Evolutionary conservation across 495 filamentous ascomycete species (phyloP).

Genomic region (Lepraria neglecta): DNA sequence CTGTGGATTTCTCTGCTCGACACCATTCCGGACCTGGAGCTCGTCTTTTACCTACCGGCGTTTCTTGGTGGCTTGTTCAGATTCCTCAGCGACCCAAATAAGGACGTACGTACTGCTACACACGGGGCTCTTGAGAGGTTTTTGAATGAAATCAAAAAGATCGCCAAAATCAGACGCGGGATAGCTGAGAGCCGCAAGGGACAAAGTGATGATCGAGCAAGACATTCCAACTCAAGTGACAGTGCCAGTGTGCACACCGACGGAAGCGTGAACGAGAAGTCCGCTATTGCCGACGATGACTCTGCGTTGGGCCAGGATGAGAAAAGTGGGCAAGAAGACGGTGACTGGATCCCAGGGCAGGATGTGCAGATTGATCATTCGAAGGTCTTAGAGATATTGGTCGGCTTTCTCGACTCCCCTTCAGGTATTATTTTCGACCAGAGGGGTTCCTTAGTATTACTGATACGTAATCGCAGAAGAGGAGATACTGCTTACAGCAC

Average conservation of each 20-base stretch:
- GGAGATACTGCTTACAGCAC: slow-evolving; percentile 80
- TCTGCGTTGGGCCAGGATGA: slow-evolving; percentile 56
- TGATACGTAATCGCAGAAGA: slow-evolving; percentile 52
- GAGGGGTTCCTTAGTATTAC: background rate
- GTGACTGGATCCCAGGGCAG: slow-evolving; percentile 94
- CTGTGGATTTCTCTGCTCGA: slow-evolving; percentile 94
- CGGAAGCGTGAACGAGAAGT: slow-evolving; percentile 41
- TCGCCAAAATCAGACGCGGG: slow-evolving; percentile 84
- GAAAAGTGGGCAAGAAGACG: slow-evolving; percentile 60
- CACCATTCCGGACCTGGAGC: slow-evolving; percentile 93
- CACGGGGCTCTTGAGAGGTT: slow-evolving; percentile 89
- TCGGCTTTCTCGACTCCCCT: slow-evolving; percentile 79
- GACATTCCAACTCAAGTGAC: slow-evolving; percentile 59
- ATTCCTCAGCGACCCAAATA: slow-evolving; percentile 85
- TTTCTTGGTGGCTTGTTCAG: slow-evolving; percentile 86
- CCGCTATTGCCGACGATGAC: slow-evolving; percentile 51
- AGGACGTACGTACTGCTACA: slow-evolving; percentile 88
- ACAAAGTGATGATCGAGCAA: slow-evolving; percentile 57
- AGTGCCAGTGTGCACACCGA: slow-evolving; percentile 52
- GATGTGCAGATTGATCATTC: slow-evolving; percentile 93
- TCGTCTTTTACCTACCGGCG: slow-evolving; percentile 85
- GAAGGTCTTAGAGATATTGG: slow-evolving; percentile 85
- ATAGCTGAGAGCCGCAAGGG: slow-evolving; percentile 77
- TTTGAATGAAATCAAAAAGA: slow-evolving; percentile 87
- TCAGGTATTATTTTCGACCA: slow-evolving; percentile 48